Base-by-base conservation (phyloP, 139 green algal species). In the Closterium sp. region DNA sequence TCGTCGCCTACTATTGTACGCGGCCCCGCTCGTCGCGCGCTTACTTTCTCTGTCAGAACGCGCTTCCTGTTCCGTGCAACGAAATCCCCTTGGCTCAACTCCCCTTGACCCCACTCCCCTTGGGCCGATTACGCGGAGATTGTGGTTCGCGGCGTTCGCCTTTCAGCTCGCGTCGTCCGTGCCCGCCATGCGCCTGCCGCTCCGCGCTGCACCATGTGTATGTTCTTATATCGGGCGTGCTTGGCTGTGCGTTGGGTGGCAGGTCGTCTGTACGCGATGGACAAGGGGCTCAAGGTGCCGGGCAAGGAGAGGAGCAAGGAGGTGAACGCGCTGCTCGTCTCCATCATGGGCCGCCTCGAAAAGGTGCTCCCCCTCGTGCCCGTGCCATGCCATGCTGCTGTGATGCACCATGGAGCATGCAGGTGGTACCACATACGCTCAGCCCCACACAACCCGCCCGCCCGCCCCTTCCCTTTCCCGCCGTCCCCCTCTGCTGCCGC, bases 1-100 rank as follows among this genome's bases (percentile, higher is more conserved):
- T 88, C 3, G 89, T 94, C 4, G 88, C 91, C 8, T 94, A 94
- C 91, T 94, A 94, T 90, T 83, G 38, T 86, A 34, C 9, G 30
- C 88, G 25, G 87, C 28, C 21, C 33, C 28, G 19, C 16, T 84
- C n/a, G 34, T 12, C n/a, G 87, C 87, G n/a, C n/a, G n/a, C n/a
- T n/a, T n/a, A n/a, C n/a, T n/a, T n/a, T n/a, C n/a, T n/a, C n/a
- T n/a, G n/a, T n/a, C n/a, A n/a, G n/a, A n/a, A n/a, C n/a, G n/a
- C n/a, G n/a, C n/a, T n/a, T n/a, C n/a, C n/a, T n/a, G n/a, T n/a
- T n/a, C n/a, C n/a, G n/a, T n/a, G n/a, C n/a, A n/a, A n/a, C n/a
- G n/a, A n/a, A 28, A n/a, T 16, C 30, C 16, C 34, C 34, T 19
- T 84, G 19, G 30, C 34, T n/a, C 16, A 84, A 23, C 85, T 19